Evolutionary conservation across 73 alveolate species (phyloP), one percentile per base, ranked within the genome.

Genomic region (Symbiodinium pilosum): DNA sequence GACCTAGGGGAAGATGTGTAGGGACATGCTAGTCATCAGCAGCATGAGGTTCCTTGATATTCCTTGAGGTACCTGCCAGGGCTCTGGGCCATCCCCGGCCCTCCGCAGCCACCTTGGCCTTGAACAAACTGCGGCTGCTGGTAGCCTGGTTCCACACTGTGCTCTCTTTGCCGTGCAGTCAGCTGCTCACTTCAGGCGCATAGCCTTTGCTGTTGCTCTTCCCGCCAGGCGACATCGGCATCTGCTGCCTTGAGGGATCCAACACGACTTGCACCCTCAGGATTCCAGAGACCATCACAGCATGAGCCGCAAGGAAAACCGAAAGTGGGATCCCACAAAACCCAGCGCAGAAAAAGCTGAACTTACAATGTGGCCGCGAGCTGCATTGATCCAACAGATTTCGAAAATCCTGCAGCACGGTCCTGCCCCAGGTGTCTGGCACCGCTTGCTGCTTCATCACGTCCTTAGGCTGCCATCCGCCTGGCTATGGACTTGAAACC

Each of bases 161-260:
- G 59, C 59, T 47, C 14, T 14, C 59, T 14, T 47, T 47, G 21
- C 59, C 59, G 59, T 6, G 59, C 59, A 6, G 14, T 47, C 59
- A 47, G 59, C 14, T 47, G 59, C 14, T 47, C 14, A 9, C 14
- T 47, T 47, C 59, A 47, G 59, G 59, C 81, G 81, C 41, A 38
- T 38, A 32, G 6, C 14, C 36, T 20, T 28, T 64, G 81, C 81
- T 64, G 81, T 64, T 64, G 81, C 81, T 64, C 39, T 64, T 64
- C 38, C 81, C 81, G 38, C 81, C 81, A 32, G 81, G 81, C 81
- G 81, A 64, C 81, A 64, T 64, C 38, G 81, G 81, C 38, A 64
- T n/a, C 81, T 64, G 81, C 81, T 64, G 81, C 81, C 81, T 64
- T 14, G 59, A 14, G 14, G 14, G 14, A 47, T 9, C 21, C 6